phyloP scores from a whole-genome alignment of 768 basidiomycete genomes.

The Polyporus arcularius region DNA sequence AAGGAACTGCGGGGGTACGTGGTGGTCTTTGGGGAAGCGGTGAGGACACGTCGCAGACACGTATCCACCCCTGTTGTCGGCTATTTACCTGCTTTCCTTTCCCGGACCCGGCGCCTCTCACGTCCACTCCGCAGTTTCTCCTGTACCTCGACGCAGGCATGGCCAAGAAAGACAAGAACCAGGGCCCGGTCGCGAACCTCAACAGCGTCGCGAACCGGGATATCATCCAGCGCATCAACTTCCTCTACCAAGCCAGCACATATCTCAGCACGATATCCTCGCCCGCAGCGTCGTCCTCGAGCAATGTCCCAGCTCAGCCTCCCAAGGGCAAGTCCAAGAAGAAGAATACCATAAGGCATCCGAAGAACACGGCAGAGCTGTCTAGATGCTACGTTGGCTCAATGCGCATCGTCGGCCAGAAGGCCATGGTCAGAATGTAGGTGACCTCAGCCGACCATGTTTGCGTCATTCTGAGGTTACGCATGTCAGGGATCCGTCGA shows the following conservation, averaged over 20 bases:
- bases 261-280: slow-evolving; percentile 49
- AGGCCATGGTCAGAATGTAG: slow-evolving; percentile 77
- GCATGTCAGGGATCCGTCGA: slow-evolving; percentile 64
- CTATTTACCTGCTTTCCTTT: slow-evolving; percentile 20
- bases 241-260: slow-evolving; percentile 79
- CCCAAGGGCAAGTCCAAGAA: slow-evolving; percentile 16
- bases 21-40: slow-evolving; percentile 28
- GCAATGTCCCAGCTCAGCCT: slow-evolving; percentile 1
- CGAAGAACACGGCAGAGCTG: slow-evolving; percentile 47
- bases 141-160: slow-evolving; percentile 35
- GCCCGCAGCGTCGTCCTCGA: slow-evolving; percentile 18
- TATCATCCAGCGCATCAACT: slow-evolving; percentile 81
- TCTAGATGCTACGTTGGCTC: slow-evolving; percentile 63
- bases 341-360: slow-evolving; percentile 31
- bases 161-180: slow-evolving; percentile 69
- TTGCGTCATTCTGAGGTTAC: not conserved
- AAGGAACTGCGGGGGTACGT: slow-evolving; percentile 27
- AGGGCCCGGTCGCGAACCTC: slow-evolving; percentile 48
- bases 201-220: slow-evolving; percentile 67
- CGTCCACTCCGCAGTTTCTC: slow-evolving; percentile 1
- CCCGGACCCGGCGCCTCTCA: slow-evolving; percentile 2
- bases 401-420: slow-evolving; percentile 74
- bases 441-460: slow-evolving; percentile 21
- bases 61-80: slow-evolving; percentile 25
- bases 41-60: slow-evolving; percentile 26